Evolutionary conservation across 2,329 filamentous ascomycete species (phyloP).

Genomic region (Cercospora sp.): DNA sequence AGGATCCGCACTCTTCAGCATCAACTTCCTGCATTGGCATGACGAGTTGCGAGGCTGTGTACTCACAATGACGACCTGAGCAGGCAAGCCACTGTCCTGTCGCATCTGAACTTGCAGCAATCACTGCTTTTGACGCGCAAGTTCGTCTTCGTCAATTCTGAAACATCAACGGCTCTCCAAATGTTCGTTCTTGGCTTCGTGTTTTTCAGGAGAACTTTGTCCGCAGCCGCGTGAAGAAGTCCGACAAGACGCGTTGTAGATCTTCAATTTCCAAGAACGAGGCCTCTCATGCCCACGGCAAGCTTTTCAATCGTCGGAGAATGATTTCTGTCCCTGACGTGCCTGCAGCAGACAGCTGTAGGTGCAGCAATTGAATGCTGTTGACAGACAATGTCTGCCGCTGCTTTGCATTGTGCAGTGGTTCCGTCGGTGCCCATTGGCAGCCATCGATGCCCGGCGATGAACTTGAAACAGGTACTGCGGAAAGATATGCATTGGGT

Average conservation of each 20-base stretch:
- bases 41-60: not conserved
- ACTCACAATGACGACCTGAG: not conserved
- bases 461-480: not conserved
- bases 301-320: not conserved
- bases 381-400: not conserved
- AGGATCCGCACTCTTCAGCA: not conserved
- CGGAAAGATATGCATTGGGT: not conserved
- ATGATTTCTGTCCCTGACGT: not conserved
- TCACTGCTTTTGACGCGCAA: not conserved
- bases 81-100: not conserved
- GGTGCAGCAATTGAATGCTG: not conserved
- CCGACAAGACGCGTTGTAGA: not conserved
- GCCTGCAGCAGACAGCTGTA: conserved; percentile 2
- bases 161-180: not conserved
- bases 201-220: not conserved
- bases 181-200: not conserved
- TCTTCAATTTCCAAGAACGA: not conserved
- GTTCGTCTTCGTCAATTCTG: not conserved
- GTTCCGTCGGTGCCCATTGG: not conserved
- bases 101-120: not conserved
- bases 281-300: not conserved
- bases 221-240: conserved; percentile 3
- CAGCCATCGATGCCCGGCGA: not conserved
- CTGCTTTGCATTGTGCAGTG: not conserved
- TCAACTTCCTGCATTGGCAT: not conserved